Conservation (phyloP, 2,329 filamentous ascomycete species). For the Aureobasidium namibiae region DNA sequence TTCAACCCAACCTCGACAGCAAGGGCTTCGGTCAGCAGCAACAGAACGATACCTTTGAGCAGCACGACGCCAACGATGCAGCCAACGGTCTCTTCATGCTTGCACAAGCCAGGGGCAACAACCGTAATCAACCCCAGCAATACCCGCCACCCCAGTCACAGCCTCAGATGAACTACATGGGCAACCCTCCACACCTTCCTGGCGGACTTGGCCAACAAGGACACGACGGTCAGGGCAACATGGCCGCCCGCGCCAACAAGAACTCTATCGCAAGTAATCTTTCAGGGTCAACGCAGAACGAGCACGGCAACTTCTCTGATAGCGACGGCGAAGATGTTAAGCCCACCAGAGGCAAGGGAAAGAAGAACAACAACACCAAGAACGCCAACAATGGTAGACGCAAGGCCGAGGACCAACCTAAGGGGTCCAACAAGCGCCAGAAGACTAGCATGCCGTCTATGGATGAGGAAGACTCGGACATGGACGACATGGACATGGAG, state of each 20-base stretch:
- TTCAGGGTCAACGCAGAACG: conserved; percentile 32
- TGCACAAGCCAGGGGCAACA: conserved; percentile 57
- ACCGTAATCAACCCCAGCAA: conserved; percentile 40
- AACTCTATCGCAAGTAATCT: conserved; percentile 54
- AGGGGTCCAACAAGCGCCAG: conserved; percentile 66
- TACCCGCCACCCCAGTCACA: conserved; percentile 37
- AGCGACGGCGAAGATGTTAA: conserved; percentile 59
- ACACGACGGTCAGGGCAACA: conserved; percentile 19
- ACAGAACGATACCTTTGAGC: conserved; percentile 61
- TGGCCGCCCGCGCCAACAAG: conserved; percentile 33
- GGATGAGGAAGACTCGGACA: conserved; percentile 47
- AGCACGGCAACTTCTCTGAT: conserved; percentile 62
- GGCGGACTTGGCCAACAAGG: conserved; percentile 33
- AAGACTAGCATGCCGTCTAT: conserved; percentile 45
- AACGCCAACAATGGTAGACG: conserved; percentile 57
- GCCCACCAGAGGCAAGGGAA: conserved; percentile 59
- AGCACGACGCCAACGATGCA: conserved; percentile 85
- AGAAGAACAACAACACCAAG: conserved; percentile 51
- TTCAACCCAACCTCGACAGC: conserved; percentile 21
- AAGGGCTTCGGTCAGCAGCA: conserved; percentile 24
- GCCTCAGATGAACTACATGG: conserved; percentile 29
- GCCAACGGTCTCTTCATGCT: conserved; percentile 91
- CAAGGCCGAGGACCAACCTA: conserved; percentile 65
- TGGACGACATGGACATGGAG: conserved; percentile 43
- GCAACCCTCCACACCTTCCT: conserved; percentile 34